phyloP scores from a whole-genome alignment of 495 filamentous ascomycete genomes.

The Tuber calosporum region DNA sequence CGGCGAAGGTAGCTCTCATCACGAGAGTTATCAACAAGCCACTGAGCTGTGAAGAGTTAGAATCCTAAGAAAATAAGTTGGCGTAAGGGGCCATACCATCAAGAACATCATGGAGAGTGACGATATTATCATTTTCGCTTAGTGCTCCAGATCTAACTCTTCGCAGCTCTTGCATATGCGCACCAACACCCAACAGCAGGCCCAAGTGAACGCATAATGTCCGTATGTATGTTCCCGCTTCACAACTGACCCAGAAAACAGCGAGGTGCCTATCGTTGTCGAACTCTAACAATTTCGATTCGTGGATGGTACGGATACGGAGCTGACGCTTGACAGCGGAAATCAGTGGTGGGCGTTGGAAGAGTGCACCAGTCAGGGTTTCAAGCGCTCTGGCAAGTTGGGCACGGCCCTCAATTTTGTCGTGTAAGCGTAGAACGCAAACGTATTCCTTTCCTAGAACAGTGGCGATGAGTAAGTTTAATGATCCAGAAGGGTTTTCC shows the following conservation, averaged over 20 bases:
- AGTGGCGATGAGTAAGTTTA: background rate
- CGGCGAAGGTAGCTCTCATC: slow-evolving; percentile 80
- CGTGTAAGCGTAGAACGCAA: slow-evolving; percentile 82
- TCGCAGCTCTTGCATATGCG: slow-evolving; percentile 96
- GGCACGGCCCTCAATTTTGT: slow-evolving; percentile 82
- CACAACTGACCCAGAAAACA: slow-evolving; percentile 98
- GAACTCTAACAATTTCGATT: slow-evolving; percentile 91
- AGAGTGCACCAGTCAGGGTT: slow-evolving; percentile 88
- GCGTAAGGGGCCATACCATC: slow-evolving; percentile 47
- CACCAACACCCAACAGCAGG: slow-evolving; percentile 83
- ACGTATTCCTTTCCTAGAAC: slow-evolving; percentile 55
- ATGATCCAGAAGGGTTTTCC: slow-evolving; percentile 44
- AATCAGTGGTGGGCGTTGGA: slow-evolving; percentile 94
- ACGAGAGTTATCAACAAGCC: slow-evolving; percentile 80
- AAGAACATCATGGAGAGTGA: slow-evolving; percentile 90
- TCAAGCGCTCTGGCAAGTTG: slow-evolving; percentile 86
- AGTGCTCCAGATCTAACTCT: slow-evolving; percentile 91
- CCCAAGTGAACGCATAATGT: slow-evolving; percentile 96
- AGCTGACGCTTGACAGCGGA: slow-evolving; percentile 97
- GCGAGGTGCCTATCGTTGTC: slow-evolving; percentile 96
- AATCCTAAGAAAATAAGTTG: background rate
- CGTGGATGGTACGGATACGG: slow-evolving; percentile 91
- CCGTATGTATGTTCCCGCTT: slow-evolving; percentile 96
- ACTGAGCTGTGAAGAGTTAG: slow-evolving; percentile 57
- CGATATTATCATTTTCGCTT: slow-evolving; percentile 77